Evolutionary conservation across 169 alveolate species (phyloP), one percentile per base, ranked within the genome.

Genomic region (Eimeria nieschulzi): DNA sequence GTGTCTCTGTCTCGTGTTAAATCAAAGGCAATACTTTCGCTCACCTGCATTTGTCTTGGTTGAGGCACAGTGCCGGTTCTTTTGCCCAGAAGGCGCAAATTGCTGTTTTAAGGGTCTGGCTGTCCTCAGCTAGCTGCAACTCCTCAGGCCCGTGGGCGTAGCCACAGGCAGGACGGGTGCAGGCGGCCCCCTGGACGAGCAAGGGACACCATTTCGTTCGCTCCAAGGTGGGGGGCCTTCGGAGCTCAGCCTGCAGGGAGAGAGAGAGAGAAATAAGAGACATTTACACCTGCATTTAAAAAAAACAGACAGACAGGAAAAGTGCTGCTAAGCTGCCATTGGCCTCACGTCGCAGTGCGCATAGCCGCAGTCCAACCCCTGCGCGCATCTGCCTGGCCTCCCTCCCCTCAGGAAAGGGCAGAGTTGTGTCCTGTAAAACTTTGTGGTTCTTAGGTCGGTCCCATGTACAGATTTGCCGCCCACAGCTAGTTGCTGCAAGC

Each of bases 331-430:
- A 9, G 23, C 63, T 9, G 12, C 8, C 56, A 1, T 25, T 46
- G 54, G 56, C n/a, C 88, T 25, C 56, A 80, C 88, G 59, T 51
- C 53, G 19, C 71, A 63, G 72, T 80, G 88, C 3, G 88, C 88
- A n/a, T 80, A 80, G 88, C 88, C 88, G 53, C 88, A 80, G 75
- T 80, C 88, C 33, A 80, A 56, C 9, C 88, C 88, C 75, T 55
- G 71, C 59, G 88, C 54, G 59, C 88, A 80, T 12, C 88, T 15
- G n/a, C 88, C 88, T 10, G 64, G 64, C n/a, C 64, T 9, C 5
- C 88, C 88, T 9, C 88, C 75, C 75, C 88, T 56, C 88, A 80
- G 54, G 59, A 80, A 80, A 25, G 88, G 88, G 33, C 88, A 80
- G 23, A 80, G 72, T 26, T 80, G 51, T 2, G 88, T 80, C 59